These are phyloP conservation scores for Myxozyma monticola DNA, from an alignment of 805 yeast species.

Conservation along the genomic window DNA sequence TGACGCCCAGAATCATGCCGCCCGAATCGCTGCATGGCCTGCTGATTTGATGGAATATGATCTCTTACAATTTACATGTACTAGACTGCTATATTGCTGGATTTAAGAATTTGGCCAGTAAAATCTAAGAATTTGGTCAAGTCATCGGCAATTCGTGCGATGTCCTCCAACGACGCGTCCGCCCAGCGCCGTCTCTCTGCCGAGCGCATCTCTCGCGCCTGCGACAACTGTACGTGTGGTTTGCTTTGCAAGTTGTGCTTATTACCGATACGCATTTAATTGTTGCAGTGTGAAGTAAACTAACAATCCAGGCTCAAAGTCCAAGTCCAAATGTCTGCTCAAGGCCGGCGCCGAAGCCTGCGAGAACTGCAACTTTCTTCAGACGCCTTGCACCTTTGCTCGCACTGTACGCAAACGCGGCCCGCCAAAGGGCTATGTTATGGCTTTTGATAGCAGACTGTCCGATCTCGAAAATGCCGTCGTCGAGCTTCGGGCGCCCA, in stretches of 20 bases:
- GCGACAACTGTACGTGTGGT: slow-evolving; percentile 6
- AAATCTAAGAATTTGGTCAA: no score
- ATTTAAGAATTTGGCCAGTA: no score
- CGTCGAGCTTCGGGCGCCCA: background rate
- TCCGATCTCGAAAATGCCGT: background rate
- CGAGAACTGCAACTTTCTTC: slow-evolving; percentile 5
- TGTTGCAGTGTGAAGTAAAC: background rate
- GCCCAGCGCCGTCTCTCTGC: no score
- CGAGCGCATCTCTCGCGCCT: slow-evolving; percentile 3
- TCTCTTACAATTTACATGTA: no score
- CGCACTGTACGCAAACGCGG: slow-evolving; percentile 5
- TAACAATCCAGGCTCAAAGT: slow-evolving; percentile 1
- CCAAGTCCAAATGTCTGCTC: slow-evolving; percentile 6
- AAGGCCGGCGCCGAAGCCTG: background rate
- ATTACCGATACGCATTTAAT: no score
- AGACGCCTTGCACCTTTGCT: slow-evolving; percentile 4
- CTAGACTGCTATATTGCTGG: no score
- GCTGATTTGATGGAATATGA: background rate
- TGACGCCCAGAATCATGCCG: background rate
- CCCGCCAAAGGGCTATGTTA: slow-evolving; percentile 5
- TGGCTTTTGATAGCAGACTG: background rate
- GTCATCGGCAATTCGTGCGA: no score
- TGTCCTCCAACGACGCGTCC: no score
- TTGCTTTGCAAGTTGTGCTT: background rate
- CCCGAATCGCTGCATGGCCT: background rate